Evolutionary conservation across 495 filamentous ascomycete species (phyloP).

Genomic region (Trypethelium eluteriae): DNA sequence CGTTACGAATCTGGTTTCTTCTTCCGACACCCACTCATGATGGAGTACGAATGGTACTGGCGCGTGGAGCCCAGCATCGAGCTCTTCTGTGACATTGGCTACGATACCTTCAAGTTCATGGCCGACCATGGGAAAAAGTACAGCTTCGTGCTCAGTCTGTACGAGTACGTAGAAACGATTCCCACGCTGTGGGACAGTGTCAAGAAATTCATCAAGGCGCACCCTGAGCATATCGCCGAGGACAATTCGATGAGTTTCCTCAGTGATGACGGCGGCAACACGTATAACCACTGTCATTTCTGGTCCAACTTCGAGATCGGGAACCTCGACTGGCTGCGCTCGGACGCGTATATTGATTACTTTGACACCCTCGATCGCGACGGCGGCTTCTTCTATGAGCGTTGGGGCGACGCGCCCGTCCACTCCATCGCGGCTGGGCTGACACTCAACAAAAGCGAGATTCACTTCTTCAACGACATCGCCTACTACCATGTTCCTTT

Average conservation of each 20-base stretch:
- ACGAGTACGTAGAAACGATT: constrained; percentile 94
- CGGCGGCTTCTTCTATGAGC: constrained; percentile 56
- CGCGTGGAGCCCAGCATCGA: constrained; percentile 42
- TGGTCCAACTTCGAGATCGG: constrained; percentile 59
- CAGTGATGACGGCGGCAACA: constrained; percentile 75
- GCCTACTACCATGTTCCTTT: constrained; percentile 99
- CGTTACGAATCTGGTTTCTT: constrained; percentile 45
- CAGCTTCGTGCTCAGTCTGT: constrained; percentile 48
- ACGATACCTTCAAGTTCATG: constrained; percentile 44
- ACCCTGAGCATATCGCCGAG: constrained; percentile 79
- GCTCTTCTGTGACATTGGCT: constrained; percentile 42
- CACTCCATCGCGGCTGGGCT: constrained; percentile 85
- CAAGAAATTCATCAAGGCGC: constrained; percentile 79
- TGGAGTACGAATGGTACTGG: constrained; percentile 45
- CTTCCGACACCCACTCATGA: constrained; percentile 42
- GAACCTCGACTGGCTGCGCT: constrained; percentile 52
- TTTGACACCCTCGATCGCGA: constrained; percentile 51
- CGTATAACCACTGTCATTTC: constrained; percentile 95
- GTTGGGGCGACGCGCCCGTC: constrained; percentile 59
- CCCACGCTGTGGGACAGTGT: constrained; percentile 89
- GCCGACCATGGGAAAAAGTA: constrained; percentile 41
- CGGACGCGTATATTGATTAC: constrained; percentile 48
- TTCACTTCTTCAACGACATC: constrained; percentile 98
- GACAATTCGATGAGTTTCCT: constrained; percentile 86
- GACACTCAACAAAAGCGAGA: constrained; percentile 79